Evolutionary conservation across 371 early-diverging fungal species (phyloP), one percentile per base, ranked within the genome.

Genomic region (Coemansia sp.): DNA sequence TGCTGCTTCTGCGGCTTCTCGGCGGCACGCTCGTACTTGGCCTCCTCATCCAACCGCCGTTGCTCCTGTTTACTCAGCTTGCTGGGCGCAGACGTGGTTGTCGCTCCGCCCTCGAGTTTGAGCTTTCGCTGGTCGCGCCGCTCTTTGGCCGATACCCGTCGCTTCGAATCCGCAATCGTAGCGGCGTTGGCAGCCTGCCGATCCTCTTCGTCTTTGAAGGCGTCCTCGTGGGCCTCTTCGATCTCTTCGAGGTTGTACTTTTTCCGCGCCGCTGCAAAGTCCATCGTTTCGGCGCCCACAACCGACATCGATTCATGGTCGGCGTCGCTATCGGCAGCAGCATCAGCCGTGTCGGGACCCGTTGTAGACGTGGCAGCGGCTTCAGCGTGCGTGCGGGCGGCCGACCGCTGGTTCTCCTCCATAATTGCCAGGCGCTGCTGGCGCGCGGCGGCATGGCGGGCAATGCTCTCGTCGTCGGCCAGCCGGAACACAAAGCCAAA

Each of bases 401-500:
- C 62, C 3, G 70, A 32, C 4, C 50, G 41, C 10, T 47, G 39
- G 41, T 68, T 67, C 47, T 76, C 76, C 35, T 65, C 63, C 65
- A 69, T 68, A 7, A 68, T 61, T 10, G 64, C 65, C 30, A 47
- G 58, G 11, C 68, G 71, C 68, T 76, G 68, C 56, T 69, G 63
- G 9, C 65, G 64, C 36, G 59, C 68, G 4, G 10, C 55, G 5
- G 56, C 43, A 55, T 76, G 76, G 6, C 79, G 39, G 5, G 75
- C 68, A 14, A 67, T 41, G 50, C 79, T 77, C 45, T 71, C 69
- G 50, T 89, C 86, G 31, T 91, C 92, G 55, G 92, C 93, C 51
- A 95, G 68, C 59, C 87, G 86, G 81, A 99, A 99, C 50, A 98
- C 41, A 42, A 99, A 78, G 9, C 95, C 98, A 79, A 99, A 90